A percentile compares a stretch with the other conserved stretches of the same genome.
These are phyloP conservation scores for Plasmodium ovale DNA, from an alignment of 169 alveolate species.

Conservation along the genomic window DNA sequence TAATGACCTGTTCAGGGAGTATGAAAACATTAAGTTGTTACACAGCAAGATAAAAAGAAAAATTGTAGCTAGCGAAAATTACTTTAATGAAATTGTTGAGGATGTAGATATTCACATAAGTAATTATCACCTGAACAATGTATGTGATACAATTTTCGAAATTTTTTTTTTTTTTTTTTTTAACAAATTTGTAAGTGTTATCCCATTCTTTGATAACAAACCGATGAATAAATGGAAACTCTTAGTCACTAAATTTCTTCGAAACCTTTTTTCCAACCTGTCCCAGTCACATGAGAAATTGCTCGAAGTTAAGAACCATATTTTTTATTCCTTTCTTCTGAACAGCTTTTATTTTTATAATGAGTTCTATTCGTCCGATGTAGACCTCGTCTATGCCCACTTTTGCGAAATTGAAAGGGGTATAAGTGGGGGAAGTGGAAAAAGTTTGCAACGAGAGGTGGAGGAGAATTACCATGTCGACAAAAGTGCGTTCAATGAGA, in stretches of 20 bases:
- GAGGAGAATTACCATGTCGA: not conserved
- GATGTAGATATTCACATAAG: conserved; percentile 23
- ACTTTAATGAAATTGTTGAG: conserved; percentile 21
- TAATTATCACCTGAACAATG: conserved; percentile 18
- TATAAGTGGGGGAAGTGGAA: not conserved
- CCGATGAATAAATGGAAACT: conserved; percentile 62
- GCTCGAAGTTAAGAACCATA: conserved; percentile 7
- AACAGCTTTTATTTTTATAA: conserved; percentile 67
- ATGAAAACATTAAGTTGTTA: conserved; percentile 23
- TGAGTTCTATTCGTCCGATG: conserved; percentile 40
- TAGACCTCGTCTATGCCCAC: conserved; percentile 9
- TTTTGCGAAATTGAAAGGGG: conserved; percentile 23
- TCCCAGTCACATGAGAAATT: conserved; percentile 18
- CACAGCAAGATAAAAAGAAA: conserved; percentile 25
- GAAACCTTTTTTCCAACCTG: conserved; percentile 23
- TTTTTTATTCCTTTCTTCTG: conserved; percentile 68
- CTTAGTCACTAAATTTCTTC: conserved; percentile 14
- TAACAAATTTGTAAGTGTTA: conserved; percentile 53
- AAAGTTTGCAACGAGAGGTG: conserved; percentile 14
- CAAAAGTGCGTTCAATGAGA: conserved; percentile 8
- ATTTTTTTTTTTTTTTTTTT: conserved; percentile 54
- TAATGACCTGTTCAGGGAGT: conserved; percentile 42
- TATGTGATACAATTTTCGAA: conserved; percentile 37
- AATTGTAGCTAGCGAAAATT: conserved; percentile 20
- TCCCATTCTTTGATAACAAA: conserved; percentile 71